Conservation (phyloP, 202 grass and related monocot genomes). For the Alloteropsis angusta region DNA sequence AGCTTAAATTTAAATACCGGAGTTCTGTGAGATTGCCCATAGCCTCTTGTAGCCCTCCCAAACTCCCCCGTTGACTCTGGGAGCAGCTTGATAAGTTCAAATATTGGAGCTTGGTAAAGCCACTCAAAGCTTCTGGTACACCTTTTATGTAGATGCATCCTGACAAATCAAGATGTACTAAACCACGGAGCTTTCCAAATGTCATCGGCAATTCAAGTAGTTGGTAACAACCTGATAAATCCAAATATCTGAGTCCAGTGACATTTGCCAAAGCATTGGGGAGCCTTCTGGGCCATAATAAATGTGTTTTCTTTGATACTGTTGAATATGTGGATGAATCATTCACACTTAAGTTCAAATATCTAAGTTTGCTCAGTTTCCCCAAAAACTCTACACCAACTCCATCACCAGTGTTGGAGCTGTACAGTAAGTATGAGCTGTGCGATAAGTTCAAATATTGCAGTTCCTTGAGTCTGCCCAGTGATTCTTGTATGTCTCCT, state of each 20-base stretch:
- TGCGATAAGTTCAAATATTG: background rate
- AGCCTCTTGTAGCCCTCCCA: background rate
- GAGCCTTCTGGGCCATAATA: background rate
- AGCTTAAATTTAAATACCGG: background rate
- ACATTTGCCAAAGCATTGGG: background rate
- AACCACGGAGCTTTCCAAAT: background rate
- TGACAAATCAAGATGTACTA: constrained; percentile 1
- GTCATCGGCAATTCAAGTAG: background rate
- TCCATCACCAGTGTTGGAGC: background rate
- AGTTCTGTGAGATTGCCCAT: background rate
- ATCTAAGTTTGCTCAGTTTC: background rate
- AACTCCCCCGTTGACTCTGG: background rate
- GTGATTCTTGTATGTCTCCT: background rate
- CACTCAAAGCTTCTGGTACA: background rate
- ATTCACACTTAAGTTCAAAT: background rate
- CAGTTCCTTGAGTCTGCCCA: background rate
- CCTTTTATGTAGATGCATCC: fast-evolving
- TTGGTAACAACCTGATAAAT: background rate
- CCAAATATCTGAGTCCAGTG: background rate
- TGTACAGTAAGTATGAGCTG: background rate
- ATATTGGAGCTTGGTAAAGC: background rate
- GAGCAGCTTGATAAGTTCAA: background rate
- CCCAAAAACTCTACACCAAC: background rate
- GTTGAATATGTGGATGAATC: background rate
- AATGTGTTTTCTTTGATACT: no score